Conservation (phyloP, 164 flowering plant species). For the Magnolia officinalis region DNA sequence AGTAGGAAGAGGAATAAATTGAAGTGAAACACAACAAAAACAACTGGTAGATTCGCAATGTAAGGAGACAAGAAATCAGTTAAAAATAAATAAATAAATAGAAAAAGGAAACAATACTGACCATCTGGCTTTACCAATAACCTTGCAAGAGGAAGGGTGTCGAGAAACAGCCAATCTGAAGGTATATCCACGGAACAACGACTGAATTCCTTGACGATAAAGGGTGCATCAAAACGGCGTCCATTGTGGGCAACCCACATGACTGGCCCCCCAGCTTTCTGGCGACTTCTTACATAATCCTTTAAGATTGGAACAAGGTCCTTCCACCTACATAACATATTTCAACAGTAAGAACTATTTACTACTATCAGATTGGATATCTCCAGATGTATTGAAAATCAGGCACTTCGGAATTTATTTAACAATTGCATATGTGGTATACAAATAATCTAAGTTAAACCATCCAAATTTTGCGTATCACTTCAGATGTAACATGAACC, state of each 20-base stretch:
- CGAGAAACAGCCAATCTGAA: constrained; percentile 65
- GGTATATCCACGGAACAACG: constrained; percentile 74
- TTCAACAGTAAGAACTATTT: not conserved
- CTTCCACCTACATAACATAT: constrained; percentile 54
- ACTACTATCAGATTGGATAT: not conserved
- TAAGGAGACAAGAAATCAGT: not conserved
- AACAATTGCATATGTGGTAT: too few relatives aligned
- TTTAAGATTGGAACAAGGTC: constrained; percentile 72
- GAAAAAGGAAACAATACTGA: constrained; percentile 19
- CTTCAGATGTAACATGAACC: too few relatives aligned
- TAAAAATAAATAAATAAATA: not conserved
- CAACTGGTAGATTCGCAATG: not conserved
- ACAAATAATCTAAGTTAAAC: too few relatives aligned
- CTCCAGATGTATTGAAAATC: too few relatives aligned
- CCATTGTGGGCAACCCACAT: constrained; percentile 76
- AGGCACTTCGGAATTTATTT: too few relatives aligned
- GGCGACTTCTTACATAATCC: constrained; percentile 65
- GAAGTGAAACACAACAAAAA: not conserved
- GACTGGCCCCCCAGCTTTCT: constrained; percentile 60
- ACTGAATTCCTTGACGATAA: constrained; percentile 57
- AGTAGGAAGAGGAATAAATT: not conserved
- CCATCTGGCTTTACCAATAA: constrained; percentile 58
- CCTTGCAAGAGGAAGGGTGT: constrained; percentile 68
- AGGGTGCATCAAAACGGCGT: constrained; percentile 76
- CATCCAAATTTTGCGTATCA: too few relatives aligned